phyloP scores from a whole-genome alignment of 352 stramenopile species.

The Pythium sukuiense region DNA sequence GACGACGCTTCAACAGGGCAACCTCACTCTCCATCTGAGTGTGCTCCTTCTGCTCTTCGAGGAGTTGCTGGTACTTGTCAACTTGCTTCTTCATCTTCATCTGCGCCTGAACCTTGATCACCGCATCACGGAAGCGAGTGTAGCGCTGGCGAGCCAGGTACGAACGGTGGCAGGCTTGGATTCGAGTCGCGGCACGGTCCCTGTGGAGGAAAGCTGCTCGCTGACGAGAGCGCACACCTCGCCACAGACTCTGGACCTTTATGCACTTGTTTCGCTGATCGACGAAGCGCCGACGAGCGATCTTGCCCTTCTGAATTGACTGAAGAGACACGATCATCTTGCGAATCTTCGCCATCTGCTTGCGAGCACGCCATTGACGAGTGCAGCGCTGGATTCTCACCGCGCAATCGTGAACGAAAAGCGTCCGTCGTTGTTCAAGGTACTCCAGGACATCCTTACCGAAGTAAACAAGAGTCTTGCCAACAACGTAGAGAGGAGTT shows the following conservation, averaged over 20 bases:
- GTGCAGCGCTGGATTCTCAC: constrained; percentile 59
- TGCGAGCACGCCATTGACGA: constrained; percentile 53
- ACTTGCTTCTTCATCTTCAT: constrained; percentile 81
- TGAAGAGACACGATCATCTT: constrained; percentile 61
- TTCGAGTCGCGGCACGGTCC: constrained; percentile 53
- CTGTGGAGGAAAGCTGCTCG: constrained; percentile 52
- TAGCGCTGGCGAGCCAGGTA: constrained; percentile 51
- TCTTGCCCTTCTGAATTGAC: constrained; percentile 49
- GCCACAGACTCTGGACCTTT: constrained; percentile 74
- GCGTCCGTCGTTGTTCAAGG: constrained; percentile 77
- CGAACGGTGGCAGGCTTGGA: constrained; percentile 61
- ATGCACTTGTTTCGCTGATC: constrained; percentile 41
- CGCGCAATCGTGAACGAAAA: constrained; percentile 70
- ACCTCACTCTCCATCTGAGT: constrained; percentile 78
- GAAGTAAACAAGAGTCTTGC: constrained; percentile 94
- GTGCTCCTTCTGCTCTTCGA: constrained; percentile 67
- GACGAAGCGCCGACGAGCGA: constrained; percentile 46
- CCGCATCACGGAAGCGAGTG: constrained; percentile 55
- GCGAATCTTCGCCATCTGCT: constrained; percentile 49
- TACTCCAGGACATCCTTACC: constrained; percentile 91
- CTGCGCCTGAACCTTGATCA: constrained; percentile 69
- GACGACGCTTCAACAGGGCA: constrained; percentile 62
- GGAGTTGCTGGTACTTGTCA: constrained; percentile 60
- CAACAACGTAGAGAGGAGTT: constrained; percentile 67
- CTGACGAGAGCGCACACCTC: constrained; percentile 62